phyloP scores from a whole-genome alignment of 2,329 filamentous ascomycete genomes.

The Coniochaeta prunicola region DNA sequence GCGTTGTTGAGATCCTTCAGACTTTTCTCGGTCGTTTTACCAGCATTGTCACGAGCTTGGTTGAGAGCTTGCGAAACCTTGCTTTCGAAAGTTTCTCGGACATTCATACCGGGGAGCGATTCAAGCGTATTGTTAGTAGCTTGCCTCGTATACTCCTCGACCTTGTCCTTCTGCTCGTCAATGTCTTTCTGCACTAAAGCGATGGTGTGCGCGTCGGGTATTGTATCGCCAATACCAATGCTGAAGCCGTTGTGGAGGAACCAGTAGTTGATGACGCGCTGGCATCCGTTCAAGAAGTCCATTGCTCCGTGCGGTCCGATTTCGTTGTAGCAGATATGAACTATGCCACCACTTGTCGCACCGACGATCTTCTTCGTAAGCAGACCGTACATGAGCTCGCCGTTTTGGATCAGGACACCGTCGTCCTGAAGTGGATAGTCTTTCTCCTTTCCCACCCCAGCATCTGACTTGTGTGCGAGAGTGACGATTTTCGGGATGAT shows the following conservation, averaged over 20 bases:
- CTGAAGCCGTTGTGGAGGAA: slow-evolving; percentile 93
- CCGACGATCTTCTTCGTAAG: slow-evolving; percentile 92
- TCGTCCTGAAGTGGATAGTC: slow-evolving; percentile 59
- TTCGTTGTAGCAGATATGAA: slow-evolving; percentile 96
- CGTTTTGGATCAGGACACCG: slow-evolving; percentile 75
- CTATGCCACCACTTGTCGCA: slow-evolving; percentile 80
- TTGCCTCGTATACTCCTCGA: slow-evolving; percentile 64
- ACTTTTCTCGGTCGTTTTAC: slow-evolving; percentile 84
- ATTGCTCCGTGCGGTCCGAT: slow-evolving; percentile 80
- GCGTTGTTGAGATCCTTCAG: slow-evolving; percentile 96
- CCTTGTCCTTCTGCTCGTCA: slow-evolving; percentile 71
- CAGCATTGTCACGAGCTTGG: slow-evolving; percentile 70
- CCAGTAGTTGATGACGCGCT: slow-evolving; percentile 96
- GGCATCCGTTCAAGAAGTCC: slow-evolving; percentile 91
- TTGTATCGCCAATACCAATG: slow-evolving; percentile 97
- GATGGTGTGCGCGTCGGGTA: slow-evolving; percentile 82
- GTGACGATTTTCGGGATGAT: slow-evolving; percentile 84
- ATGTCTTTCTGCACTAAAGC: slow-evolving; percentile 78
- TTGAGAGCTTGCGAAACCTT: slow-evolving; percentile 93
- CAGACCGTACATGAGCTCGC: slow-evolving; percentile 84
- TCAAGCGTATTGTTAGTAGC: slow-evolving; percentile 87
- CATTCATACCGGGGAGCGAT: slow-evolving; percentile 94
- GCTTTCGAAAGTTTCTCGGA: slow-evolving; percentile 96
- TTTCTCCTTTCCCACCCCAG: slow-evolving; percentile 42
- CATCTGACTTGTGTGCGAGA: slow-evolving; percentile 58